Conservation (phyloP, 2,329 filamentous ascomycete species). For the Penicillium sp. region DNA sequence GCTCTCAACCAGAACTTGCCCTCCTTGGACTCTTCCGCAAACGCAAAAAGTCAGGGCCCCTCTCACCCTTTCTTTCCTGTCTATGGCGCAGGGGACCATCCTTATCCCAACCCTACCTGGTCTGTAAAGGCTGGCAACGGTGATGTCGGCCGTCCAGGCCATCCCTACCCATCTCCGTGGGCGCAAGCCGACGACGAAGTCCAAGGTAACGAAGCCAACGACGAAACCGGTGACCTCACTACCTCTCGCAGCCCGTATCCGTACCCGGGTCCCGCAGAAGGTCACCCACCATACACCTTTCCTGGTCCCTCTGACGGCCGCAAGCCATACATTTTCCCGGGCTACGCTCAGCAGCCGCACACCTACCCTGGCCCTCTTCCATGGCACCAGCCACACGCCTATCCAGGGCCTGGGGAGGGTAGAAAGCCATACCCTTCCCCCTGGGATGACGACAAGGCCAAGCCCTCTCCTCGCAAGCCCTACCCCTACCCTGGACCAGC, state of each 20-base stretch:
- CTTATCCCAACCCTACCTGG: not conserved
- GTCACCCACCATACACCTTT: not conserved
- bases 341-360: not conserved
- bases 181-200: not conserved
- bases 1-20: not conserved
- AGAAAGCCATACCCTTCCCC: not conserved
- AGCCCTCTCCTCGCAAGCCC: not conserved
- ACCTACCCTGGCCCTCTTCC: not conserved
- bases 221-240: not conserved
- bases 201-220: not conserved
- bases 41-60: not conserved
- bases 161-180: not conserved
- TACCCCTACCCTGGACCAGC: not conserved
- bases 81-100: not conserved
- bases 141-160: not conserved
- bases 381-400: not conserved
- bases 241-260: not conserved
- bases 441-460: not conserved
- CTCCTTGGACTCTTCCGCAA: not conserved
- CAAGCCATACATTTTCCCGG: not conserved
- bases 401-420: not conserved
- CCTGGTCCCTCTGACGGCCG: not conserved
- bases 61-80: not conserved
- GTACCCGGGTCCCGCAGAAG: not conserved
- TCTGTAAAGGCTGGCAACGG: not conserved